Percentiles rank a stretch among this genome's conserved stretches.
Conservation (phyloP, 768 basidiomycete species). For the Trametes meyenii region DNA sequence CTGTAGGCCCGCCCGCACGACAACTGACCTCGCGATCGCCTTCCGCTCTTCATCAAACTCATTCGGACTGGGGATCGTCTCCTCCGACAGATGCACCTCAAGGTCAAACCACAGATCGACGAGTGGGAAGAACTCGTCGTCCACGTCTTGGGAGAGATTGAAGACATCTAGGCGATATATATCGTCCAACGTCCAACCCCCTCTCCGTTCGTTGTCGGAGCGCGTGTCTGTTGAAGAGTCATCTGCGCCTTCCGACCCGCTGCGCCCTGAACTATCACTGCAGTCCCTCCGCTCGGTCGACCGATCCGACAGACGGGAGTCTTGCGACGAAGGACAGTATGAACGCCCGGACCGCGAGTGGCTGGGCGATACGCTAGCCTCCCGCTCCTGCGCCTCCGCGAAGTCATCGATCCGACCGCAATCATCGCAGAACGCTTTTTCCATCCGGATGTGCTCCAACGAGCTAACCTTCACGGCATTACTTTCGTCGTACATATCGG, state of each 20-base stretch:
- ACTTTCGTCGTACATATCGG: not conserved
- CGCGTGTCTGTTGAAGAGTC: too few species aligned
- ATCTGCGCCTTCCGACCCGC: too few species aligned
- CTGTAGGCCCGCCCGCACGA: not conserved
- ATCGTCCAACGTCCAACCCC: too few species aligned
- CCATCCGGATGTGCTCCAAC: conserved; percentile 1
- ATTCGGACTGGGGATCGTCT: not conserved
- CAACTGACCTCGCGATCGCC: not conserved
- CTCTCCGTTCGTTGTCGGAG: too few species aligned
- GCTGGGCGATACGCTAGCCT: not conserved
- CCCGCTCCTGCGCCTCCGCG: not conserved
- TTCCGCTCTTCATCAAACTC: not conserved
- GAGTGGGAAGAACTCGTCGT: not conserved
- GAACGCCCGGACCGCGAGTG: too few species aligned
- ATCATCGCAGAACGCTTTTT: not conserved
- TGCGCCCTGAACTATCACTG: not conserved
- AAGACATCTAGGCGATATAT: not conserved
- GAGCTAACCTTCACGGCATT: not conserved
- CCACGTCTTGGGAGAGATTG: not conserved
- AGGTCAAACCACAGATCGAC: conserved; percentile 15
- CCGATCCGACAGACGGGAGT: not conserved
- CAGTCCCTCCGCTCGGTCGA: too few species aligned
- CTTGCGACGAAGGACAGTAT: not conserved
- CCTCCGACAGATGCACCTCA: not conserved
- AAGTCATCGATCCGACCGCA: not conserved